Percentiles rank a stretch among this genome's conserved stretches.
phyloP scores from a whole-genome alignment of 2,329 filamentous ascomycete species.

The Ascochyta lentis region DNA sequence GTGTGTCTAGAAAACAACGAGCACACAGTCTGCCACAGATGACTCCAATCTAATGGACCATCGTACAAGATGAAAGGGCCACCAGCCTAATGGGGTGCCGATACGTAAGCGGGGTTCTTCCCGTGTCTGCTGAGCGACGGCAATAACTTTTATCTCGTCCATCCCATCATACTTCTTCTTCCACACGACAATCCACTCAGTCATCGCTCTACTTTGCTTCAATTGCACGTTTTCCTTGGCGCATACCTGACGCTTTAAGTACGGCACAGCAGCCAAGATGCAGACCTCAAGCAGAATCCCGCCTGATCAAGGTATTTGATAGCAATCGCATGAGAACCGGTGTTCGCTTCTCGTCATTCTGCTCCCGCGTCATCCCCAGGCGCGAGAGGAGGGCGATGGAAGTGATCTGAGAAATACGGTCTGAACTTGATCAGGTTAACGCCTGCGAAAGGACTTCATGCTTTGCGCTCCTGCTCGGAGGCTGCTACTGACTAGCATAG shows the following conservation, averaged over 20 bases:
- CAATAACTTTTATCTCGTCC: constrained; percentile 1
- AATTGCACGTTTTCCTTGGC: background rate
- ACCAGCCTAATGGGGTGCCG: background rate
- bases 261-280: constrained; percentile 39
- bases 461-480: constrained; percentile 41
- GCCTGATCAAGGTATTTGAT: constrained; percentile 48
- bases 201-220: background rate
- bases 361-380: background rate
- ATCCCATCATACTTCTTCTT: background rate
- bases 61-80: no score
- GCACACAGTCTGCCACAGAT: no score
- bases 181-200: background rate
- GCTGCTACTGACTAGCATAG: constrained; percentile 47
- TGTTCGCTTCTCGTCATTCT: constrained; percentile 33
- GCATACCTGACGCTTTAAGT: constrained; percentile 21
- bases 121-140: constrained; percentile 8
- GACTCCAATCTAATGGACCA: no score
- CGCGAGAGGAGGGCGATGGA: constrained; percentile 1
- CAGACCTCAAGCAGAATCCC: constrained; percentile 41
- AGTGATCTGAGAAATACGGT: constrained; percentile 61
- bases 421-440: constrained; percentile 62
- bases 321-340: constrained; percentile 49
- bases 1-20: no score
- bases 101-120: constrained; percentile 5
- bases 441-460: constrained; percentile 62